Percentiles rank a stretch among this genome's conserved stretches.
Evolutionary conservation across 352 stramenopile genomes (phyloP).

Genomic region (Phytophthora macrochlamydospora): DNA sequence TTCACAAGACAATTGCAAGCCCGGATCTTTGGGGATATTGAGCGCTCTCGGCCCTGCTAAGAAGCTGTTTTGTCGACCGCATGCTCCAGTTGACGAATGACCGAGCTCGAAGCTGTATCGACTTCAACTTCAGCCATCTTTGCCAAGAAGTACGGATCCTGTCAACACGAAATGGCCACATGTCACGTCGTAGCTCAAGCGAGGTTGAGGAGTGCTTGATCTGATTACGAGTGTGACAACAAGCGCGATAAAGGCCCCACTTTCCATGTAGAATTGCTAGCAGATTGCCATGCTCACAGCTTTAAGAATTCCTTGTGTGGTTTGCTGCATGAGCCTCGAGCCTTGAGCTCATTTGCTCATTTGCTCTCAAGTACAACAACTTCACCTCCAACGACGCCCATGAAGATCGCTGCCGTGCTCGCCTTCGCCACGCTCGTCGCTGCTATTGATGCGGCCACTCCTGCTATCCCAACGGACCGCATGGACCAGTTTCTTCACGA

Average conservation of each 20-base stretch:
- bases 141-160: background rate
- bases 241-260: background rate
- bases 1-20: too few relatives aligned
- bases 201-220: constrained; percentile 8
- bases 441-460: constrained; percentile 16
- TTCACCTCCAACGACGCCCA: constrained; percentile 28
- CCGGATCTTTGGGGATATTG: too few relatives aligned
- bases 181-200: constrained; percentile 2
- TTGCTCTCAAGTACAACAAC: constrained; percentile 23
- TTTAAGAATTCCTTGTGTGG: background rate
- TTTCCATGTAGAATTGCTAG: background rate
- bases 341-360: constrained; percentile 39
- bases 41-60: too few relatives aligned
- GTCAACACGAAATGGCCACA: background rate
- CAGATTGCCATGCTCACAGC: background rate
- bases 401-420: constrained; percentile 46
- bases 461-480: constrained; percentile 33
- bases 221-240: constrained; percentile 34
- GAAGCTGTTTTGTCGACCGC: constrained; percentile 27
- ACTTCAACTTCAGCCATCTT: background rate
- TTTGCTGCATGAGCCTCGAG: background rate
- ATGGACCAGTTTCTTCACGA: constrained; percentile 56
- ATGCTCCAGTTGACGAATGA: constrained; percentile 5
- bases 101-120: background rate
- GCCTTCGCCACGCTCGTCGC: constrained; percentile 19